phyloP scores from a whole-genome alignment of 208 protist genomes.

The Leishmania turanica region DNA sequence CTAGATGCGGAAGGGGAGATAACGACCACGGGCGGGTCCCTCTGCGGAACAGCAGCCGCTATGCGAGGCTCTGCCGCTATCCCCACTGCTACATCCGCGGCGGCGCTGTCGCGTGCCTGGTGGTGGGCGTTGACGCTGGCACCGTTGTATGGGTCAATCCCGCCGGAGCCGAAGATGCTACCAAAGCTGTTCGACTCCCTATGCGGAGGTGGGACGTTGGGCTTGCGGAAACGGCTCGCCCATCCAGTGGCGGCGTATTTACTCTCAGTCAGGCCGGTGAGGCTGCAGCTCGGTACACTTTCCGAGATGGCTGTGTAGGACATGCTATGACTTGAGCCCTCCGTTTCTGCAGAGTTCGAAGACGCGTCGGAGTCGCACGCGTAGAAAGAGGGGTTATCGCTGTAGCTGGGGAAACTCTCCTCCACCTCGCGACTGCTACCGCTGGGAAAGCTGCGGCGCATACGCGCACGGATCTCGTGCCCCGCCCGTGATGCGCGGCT shows the following conservation, averaged over 20 bases:
- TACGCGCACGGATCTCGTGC: conserved; percentile 11
- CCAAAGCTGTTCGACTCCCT: conserved; percentile 39
- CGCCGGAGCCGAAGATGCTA: conserved; percentile 45
- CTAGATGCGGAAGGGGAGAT: background rate
- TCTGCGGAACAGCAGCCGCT: conserved; percentile 6
- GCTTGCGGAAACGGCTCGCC: conserved; percentile 26
- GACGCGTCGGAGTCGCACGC: conserved; percentile 36
- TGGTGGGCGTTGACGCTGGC: conserved; percentile 17
- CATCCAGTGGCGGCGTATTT: conserved; percentile 22
- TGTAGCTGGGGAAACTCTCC: conserved; percentile 53
- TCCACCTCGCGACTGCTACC: conserved; percentile 31
- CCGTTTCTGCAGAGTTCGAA: conserved; percentile 22
- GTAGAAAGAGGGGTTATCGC: conserved; percentile 44
- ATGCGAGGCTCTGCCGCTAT: background rate
- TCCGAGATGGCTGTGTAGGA: conserved; percentile 57
- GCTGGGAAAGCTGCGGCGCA: conserved; percentile 28
- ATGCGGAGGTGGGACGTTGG: conserved; percentile 8
- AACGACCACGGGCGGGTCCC: background rate
- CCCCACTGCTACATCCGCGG: background rate
- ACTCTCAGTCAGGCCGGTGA: conserved; percentile 47
- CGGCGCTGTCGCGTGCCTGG: conserved; percentile 16
- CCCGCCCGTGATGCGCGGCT: conserved; percentile 20
- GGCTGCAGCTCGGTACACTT: conserved; percentile 78
- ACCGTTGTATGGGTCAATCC: conserved; percentile 48
- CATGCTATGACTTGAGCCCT: conserved; percentile 34